Conservation (phyloP, 208 protist genomes). For the Acanthamoeba royreba region DNA sequence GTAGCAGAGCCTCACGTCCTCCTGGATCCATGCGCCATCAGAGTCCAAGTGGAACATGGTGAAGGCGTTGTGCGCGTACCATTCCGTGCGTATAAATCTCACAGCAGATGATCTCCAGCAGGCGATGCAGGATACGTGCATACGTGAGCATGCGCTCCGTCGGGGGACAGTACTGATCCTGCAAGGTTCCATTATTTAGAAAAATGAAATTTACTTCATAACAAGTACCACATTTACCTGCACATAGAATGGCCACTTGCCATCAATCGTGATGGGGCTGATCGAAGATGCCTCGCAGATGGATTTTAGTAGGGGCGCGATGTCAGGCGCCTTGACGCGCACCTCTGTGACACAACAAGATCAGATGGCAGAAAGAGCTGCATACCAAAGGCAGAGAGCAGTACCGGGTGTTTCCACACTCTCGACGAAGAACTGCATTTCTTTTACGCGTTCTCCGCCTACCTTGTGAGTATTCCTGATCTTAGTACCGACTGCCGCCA, state of each 20-base stretch:
- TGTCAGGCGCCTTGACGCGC: not conserved
- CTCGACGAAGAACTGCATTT: conserved; percentile 9
- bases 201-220: not conserved
- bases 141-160: not conserved
- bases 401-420: not conserved
- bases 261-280: not conserved
- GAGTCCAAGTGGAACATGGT: not conserved
- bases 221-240: not conserved
- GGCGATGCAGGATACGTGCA: not conserved
- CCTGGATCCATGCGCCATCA: not conserved
- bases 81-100: not conserved
- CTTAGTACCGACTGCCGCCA: not conserved
- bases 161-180: not conserved
- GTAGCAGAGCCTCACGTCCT: not conserved
- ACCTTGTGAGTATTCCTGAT: not conserved
- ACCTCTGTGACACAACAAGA: not conserved
- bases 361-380: not conserved
- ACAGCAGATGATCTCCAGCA: not conserved
- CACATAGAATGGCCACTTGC: not conserved
- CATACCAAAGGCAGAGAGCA: not conserved
- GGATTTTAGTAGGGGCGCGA: not conserved
- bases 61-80: not conserved
- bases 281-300: not conserved
- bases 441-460: not conserved
- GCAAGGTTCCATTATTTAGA: not conserved